Evolutionary conservation across 805 yeast genomes (phyloP), one percentile per base, ranked within the genome.

Genomic region (Saturnispora serradocipensis): DNA sequence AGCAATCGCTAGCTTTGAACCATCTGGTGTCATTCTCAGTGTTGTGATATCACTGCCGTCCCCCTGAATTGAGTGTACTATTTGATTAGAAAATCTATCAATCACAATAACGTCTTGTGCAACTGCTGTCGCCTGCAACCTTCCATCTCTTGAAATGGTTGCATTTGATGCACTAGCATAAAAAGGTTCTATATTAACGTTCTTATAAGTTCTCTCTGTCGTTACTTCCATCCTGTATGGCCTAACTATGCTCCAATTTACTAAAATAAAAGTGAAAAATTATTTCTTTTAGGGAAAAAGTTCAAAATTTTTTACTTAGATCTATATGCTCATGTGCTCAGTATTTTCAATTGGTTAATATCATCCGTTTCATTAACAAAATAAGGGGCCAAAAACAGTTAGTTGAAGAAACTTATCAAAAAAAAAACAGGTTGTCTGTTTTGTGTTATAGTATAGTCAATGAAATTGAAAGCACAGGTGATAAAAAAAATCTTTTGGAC

Each of bases 151-250:
- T 2, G 89, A 78, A 10, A 88, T 63, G 0, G 88, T 72, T 2
- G 88, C 93, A 28, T 83, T 72, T 2, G 93, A 79, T 5, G 93
- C 88, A 27, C 97, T 96, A 15, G 87, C 79, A 64, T 88, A 93
- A 59, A 90, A 82, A 15, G 99, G 98, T 49, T 80, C 82, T 40
- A 91, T 73, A 50, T 79, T 76, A 10, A 59, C 60, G 55, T 73
- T 69, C 51, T 65, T 68, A 45, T 63, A 66, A 51, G 67, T 64
- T 54, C 67, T 59, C 45, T 65, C 63, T 44, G 38, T 58, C 56
- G 59, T 56, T 51, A 35, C 49, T 43, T 52, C 55, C 53, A 54
- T 52, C 4, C 13, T 25, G 27, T 22, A 20, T 10, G 15, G 20
- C 22, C 16, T 20, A 15, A 18, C 10, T 28, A 15, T 20, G 28